These are phyloP conservation scores for Flaveria floridana DNA, from an alignment of 140 eudicot genomes.

Conservation along the genomic window DNA sequence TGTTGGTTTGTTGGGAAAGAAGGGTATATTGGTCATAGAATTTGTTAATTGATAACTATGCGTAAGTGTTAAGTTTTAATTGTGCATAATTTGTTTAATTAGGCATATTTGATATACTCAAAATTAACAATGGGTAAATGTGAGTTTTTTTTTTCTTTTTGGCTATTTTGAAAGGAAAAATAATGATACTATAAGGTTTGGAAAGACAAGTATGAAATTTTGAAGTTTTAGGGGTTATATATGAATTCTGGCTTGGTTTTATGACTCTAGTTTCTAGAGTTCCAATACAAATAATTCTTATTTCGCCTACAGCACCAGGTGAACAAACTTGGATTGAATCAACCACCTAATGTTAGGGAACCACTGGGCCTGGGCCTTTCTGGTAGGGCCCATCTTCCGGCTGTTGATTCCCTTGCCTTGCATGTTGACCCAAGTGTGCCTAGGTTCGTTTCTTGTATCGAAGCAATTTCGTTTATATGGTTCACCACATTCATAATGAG, in stretches of 20 bases:
- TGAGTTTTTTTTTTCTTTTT: not conserved
- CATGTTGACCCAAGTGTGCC: constrained; percentile 38
- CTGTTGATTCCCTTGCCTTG: constrained; percentile 45
- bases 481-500: not conserved
- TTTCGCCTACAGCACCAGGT: constrained; percentile 51
- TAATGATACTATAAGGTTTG: not conserved
- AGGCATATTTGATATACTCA: not conserved
- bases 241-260: constrained; percentile 5
- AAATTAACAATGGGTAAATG: not conserved
- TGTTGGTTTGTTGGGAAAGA: constrained; percentile 4
- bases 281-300: constrained; percentile 8
- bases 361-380: constrained; percentile 47
- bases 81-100: not conserved
- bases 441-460: constrained; percentile 47
- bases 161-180: not conserved
- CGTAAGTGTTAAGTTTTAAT: not conserved
- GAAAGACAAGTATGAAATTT: not conserved
- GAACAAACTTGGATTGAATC: constrained; percentile 42
- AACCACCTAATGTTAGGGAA: constrained; percentile 39
- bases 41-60: constrained; percentile 1
- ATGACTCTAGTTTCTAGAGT: not conserved
- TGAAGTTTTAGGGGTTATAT: not conserved
- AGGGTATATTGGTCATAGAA: constrained; percentile 2
- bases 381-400: constrained; percentile 45
- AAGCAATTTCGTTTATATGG: constrained; percentile 14